Conservation (phyloP, 2,329 filamentous ascomycete genomes). For the Trichoderma guizhouense region DNA sequence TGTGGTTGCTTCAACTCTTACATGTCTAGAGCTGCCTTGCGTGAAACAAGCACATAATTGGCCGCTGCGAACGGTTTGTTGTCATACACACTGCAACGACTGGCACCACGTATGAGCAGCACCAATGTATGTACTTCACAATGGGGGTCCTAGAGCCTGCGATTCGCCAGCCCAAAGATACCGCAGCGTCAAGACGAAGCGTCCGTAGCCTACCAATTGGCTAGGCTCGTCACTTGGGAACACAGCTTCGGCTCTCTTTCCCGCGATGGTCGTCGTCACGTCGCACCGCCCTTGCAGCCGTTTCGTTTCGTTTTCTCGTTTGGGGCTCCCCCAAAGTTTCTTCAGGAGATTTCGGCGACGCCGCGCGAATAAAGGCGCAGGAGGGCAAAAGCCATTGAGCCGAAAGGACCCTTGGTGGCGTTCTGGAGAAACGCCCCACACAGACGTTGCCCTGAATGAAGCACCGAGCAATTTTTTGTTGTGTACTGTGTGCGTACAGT, state of each 20-base stretch:
- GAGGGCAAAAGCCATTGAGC: not conserved
- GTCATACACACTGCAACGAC: not conserved
- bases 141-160: not conserved
- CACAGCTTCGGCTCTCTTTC: not conserved
- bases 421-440: not conserved
- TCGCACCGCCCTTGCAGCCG: constrained; percentile 17
- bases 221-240: not conserved
- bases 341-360: constrained; percentile 17
- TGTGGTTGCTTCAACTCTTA: not conserved
- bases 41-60: not conserved
- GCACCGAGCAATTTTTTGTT: not conserved
- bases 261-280: not conserved
- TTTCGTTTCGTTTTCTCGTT: not conserved
- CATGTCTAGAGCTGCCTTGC: not conserved
- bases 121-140: not conserved
- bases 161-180: not conserved
- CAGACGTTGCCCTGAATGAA: not conserved
- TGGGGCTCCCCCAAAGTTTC: not conserved
- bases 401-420: constrained; percentile 10
- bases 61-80: constrained; percentile 13
- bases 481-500: not conserved
- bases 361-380: constrained; percentile 12
- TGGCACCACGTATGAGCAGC: constrained; percentile 14
- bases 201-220: not conserved
- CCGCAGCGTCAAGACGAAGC: not conserved